phyloP scores from a whole-genome alignment of 2,329 filamentous ascomycete species.

The Colletotrichum costaricense region DNA sequence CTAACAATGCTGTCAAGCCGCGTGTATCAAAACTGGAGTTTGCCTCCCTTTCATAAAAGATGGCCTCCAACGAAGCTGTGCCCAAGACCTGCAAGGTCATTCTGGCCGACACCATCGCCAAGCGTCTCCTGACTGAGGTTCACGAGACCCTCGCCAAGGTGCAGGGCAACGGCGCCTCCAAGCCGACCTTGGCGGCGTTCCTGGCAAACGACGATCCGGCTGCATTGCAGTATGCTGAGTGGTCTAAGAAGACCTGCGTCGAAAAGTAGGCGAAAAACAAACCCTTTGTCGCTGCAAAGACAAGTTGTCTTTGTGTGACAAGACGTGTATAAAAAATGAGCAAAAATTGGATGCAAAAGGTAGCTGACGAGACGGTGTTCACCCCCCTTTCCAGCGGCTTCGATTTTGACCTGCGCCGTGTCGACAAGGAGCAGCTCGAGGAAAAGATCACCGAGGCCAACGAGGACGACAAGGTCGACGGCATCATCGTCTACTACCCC shows the following conservation, averaged over 20 bases:
- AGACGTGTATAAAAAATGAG: neutral
- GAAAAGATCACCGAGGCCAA: constrained; percentile 90
- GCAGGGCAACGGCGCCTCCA: constrained; percentile 61
- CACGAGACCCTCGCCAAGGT: constrained; percentile 79
- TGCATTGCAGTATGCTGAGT: constrained; percentile 93
- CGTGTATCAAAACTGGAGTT: neutral
- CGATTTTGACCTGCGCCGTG: constrained; percentile 84
- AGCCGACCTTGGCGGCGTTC: constrained; percentile 89
- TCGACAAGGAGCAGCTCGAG: constrained; percentile 90
- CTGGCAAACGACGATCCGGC: constrained; percentile 92
- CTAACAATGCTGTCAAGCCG: neutral
- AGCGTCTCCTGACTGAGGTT: constrained; percentile 82
- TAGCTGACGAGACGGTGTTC: constrained; percentile 17
- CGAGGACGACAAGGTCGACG: constrained; percentile 79
- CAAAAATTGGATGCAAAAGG: constrained; percentile 27
- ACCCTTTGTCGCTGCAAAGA: constrained; percentile 1
- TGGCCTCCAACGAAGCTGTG: constrained; percentile 55
- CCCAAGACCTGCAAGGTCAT: constrained; percentile 91
- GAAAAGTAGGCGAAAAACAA: constrained; percentile 79
- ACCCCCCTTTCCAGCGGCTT: constrained; percentile 74
- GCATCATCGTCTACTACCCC: constrained; percentile 97
- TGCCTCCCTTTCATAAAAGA: constrained; percentile 35
- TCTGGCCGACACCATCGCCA: constrained; percentile 87
- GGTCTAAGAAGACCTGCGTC: constrained; percentile 95
- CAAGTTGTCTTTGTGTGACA: neutral